These are phyloP conservation scores for Pyrenula massariospora DNA, from an alignment of 495 filamentous ascomycete species.

Conservation along the genomic window DNA sequence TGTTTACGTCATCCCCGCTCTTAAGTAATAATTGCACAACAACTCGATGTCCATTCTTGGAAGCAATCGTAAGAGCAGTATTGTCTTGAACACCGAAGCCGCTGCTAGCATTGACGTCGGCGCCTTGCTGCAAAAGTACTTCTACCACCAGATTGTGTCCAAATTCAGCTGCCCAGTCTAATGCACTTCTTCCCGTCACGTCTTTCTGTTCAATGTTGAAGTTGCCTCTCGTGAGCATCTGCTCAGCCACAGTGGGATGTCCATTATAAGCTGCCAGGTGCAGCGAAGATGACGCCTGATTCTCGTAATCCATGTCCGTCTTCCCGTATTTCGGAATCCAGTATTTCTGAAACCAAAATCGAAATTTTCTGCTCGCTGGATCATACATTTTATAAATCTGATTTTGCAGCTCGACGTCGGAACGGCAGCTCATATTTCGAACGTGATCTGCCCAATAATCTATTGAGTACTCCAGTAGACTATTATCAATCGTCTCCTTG, in stretches of 20 bases:
- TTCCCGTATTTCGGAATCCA: too few species aligned
- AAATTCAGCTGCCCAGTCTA: slow-evolving; percentile 22
- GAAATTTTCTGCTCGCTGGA: background rate
- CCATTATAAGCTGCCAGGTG: slow-evolving; percentile 1
- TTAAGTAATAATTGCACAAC: slow-evolving; percentile 3
- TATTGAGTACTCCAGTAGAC: background rate
- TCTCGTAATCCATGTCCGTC: background rate
- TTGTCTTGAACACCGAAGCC: slow-evolving; percentile 8
- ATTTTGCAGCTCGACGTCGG: background rate
- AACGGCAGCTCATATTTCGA: background rate
- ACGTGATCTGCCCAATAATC: background rate
- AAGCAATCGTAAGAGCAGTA: slow-evolving; percentile 21
- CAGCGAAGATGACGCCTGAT: background rate
- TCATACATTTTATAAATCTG: background rate
- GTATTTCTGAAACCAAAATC: background rate
- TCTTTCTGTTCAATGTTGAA: background rate
- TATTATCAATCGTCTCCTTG: background rate
- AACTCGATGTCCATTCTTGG: slow-evolving; percentile 11
- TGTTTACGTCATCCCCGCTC: background rate
- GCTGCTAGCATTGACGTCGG: slow-evolving; percentile 20
- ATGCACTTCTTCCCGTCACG: slow-evolving; percentile 14
- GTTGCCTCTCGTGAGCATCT: background rate
- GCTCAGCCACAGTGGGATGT: slow-evolving; percentile 2
- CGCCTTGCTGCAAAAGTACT: slow-evolving; percentile 22
- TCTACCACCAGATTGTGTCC: slow-evolving; percentile 19